Evolutionary conservation across 2,329 filamentous ascomycete genomes (phyloP), one percentile per base, ranked within the genome.

Genomic region (Dothiorella sarmentorum): DNA sequence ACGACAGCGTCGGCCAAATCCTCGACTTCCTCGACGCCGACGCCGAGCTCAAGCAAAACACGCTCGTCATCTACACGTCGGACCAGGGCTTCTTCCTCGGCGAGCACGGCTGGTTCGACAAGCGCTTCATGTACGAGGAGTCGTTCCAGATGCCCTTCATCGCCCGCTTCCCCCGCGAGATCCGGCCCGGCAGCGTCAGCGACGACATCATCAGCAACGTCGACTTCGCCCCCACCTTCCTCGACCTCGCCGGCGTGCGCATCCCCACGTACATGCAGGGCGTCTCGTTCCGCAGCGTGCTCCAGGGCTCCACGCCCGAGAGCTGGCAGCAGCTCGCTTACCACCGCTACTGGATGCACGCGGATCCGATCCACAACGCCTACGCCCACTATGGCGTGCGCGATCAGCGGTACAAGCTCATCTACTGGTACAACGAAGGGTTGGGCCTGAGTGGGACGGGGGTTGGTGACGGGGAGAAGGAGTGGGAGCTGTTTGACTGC

Each of bases 111-210:
- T 83, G 80, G 80, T 82, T 82, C 63, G 81, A 82, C 65, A 83
- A 83, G 68, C 76, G 80, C 3, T 82, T 83, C 66, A 82, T 83
- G 76, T 83, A 83, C 66, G 80, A 83, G 61, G 79, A 83, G 66
- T 75, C 71, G 13, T 82, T 83, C 68, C 80, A 82, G 66, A 82
- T 83, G 80, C 80, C 80, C 0, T 80, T 82, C 47, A 64, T 82
- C 3, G 71, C 80, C 7, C 73, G 76, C 0, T 80, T 78, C 45
- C 80, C 80, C 0, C 60, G 52, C 0, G 71, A 72, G 52, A 80
- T 82, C 58, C 42, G 56, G 1, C 59, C 75, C 0, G 71, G 73
- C 0, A 69, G 67, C 0, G 67, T 80, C 0, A 78, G 73, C 60
- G 64, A 77, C 56, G 78, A 81, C 60, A 81, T 82, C 18, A 72